phyloP scores from a whole-genome alignment of 2,329 filamentous ascomycete genomes.

The Laburnicola sp. region DNA sequence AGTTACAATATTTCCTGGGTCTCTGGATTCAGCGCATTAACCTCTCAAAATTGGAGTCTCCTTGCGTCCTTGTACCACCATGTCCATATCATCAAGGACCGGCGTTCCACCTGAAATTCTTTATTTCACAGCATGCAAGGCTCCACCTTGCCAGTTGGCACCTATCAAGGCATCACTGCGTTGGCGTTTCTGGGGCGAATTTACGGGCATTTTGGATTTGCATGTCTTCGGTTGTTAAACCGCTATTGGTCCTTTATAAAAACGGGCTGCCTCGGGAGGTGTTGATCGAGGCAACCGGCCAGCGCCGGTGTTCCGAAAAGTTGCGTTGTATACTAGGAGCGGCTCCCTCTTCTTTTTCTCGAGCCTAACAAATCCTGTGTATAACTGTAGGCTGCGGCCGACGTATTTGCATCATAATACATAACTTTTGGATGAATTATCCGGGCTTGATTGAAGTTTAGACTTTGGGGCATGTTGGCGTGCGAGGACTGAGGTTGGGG shows the following conservation, averaged over 20 bases:
- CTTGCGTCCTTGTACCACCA: slow-evolving; percentile 27
- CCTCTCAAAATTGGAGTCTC: slow-evolving; percentile 20
- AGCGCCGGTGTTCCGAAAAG: background rate
- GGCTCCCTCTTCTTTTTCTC: background rate
- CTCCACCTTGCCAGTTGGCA: slow-evolving; percentile 15
- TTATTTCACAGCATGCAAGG: slow-evolving; percentile 7
- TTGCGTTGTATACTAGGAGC: slow-evolving; percentile 5
- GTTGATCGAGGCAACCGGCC: background rate
- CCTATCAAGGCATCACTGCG: slow-evolving; percentile 18
- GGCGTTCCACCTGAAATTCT: slow-evolving; percentile 14
- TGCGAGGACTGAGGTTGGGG: background rate
- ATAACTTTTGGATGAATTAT: background rate
- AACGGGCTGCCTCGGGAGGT: slow-evolving; percentile 8
- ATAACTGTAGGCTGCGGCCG: background rate
- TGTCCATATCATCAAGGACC: slow-evolving; percentile 14
- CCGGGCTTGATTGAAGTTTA: background rate
- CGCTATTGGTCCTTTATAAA: slow-evolving; percentile 13
- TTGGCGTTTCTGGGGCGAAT: slow-evolving; percentile 29
- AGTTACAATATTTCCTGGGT: slow-evolving; percentile 18
- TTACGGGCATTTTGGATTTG: slow-evolving; percentile 22
- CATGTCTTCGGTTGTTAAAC: slow-evolving; percentile 20
- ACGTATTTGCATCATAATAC: slow-evolving; percentile 6
- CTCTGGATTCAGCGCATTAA: slow-evolving; percentile 20
- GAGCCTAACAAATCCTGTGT: slow-evolving; percentile 1
- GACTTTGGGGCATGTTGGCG: background rate